These are phyloP conservation scores for Diaporthe amygdali DNA, from an alignment of 2,329 filamentous ascomycete species.

Conservation along the genomic window DNA sequence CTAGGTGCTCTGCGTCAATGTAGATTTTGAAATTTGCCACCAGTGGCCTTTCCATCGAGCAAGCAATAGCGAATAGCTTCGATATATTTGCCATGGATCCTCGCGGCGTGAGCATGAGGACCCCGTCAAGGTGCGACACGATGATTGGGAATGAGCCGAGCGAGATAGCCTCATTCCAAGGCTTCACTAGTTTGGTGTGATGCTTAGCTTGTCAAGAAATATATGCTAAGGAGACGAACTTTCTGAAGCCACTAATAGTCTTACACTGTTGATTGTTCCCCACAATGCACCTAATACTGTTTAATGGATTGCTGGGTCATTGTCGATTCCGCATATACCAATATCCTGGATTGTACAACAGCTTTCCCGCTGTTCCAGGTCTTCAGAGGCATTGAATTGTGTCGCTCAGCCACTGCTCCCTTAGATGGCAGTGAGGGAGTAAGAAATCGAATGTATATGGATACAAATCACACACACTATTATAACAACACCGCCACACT, in stretches of 20 bases:
- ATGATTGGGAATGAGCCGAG: constrained; percentile 41
- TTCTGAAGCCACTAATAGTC: not conserved
- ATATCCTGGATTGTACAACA: not conserved
- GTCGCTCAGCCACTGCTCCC: not conserved
- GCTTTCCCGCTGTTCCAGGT: not conserved
- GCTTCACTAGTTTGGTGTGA: not conserved
- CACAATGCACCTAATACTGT: not conserved
- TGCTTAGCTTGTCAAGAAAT: constrained; percentile 4
- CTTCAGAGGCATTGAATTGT: not conserved
- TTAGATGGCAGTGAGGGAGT: not conserved
- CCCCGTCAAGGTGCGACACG: constrained; percentile 43
- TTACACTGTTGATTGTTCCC: not conserved
- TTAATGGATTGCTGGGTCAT: not conserved
- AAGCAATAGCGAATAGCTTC: constrained; percentile 35
- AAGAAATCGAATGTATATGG: no score
- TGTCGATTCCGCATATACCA: not conserved
- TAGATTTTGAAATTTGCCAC: constrained; percentile 28
- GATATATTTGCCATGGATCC: constrained; percentile 50
- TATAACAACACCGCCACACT: no score
- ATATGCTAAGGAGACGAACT: not conserved
- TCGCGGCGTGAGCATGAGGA: constrained; percentile 47
- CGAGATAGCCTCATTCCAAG: constrained; percentile 24
- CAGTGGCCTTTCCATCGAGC: not conserved
- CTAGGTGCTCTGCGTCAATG: constrained; percentile 40
- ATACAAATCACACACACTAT: no score